Percentiles rank a stretch among this genome's conserved stretches.
These are phyloP conservation scores for Colletotrichum navitas DNA, from an alignment of 2,329 filamentous ascomycete genomes.

Conservation along the genomic window DNA sequence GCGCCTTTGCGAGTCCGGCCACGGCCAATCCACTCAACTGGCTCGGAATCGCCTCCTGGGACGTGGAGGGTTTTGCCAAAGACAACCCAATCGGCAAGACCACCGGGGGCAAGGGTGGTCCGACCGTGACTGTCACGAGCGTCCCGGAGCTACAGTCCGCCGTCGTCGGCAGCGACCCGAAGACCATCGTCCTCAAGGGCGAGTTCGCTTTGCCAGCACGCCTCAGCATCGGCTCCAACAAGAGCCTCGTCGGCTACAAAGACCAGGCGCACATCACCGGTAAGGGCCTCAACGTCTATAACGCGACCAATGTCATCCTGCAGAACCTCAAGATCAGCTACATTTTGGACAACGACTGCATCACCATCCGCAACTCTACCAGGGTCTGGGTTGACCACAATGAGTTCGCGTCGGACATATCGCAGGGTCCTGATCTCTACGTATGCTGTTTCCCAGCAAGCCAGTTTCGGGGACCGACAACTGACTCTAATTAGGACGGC, in stretches of 20 bases:
- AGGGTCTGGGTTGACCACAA: conserved; percentile 63
- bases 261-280: conserved; percentile 52
- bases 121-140: conserved; percentile 60
- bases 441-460: conserved; percentile 36
- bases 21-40: conserved; percentile 42
- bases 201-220: conserved; percentile 56
- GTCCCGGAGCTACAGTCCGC: conserved; percentile 58
- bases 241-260: conserved; percentile 56
- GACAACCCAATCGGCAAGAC: conserved; percentile 54
- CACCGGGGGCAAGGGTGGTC: conserved; percentile 58
- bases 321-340: conserved; percentile 54
- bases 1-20: conserved; percentile 19
- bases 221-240: conserved; percentile 60
- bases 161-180: conserved; percentile 55
- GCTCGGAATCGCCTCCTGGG: conserved; percentile 45
- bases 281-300: conserved; percentile 52
- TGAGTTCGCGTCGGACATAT: conserved; percentile 59
- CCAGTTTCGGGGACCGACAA: not conserved
- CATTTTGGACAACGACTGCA: conserved; percentile 56
- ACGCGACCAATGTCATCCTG: conserved; percentile 55
- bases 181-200: conserved; percentile 59
- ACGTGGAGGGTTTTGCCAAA: conserved; percentile 46
- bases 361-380: conserved; percentile 59
- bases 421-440: conserved; percentile 54
- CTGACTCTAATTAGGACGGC: conserved; percentile 52